Base-by-base conservation (phyloP, 2,329 filamentous ascomycete genomes). In the Apiospora marii region DNA sequence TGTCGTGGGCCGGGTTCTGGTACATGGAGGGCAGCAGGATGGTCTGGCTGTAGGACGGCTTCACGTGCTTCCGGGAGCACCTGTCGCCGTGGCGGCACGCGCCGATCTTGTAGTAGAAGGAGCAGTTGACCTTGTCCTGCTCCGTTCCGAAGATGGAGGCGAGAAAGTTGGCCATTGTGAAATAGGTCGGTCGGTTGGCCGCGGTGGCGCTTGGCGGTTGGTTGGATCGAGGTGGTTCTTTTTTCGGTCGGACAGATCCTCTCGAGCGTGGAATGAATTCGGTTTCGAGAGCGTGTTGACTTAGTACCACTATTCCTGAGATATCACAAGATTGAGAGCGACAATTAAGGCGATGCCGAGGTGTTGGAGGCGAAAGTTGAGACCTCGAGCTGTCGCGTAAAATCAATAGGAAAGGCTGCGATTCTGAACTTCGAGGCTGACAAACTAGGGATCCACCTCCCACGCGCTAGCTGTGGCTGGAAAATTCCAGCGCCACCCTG, bases 41-140 rank as follows among this genome's bases (percentile, higher is more conserved):
- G 27, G 96, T 99, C 85, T 99, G 96, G 75, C 91, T 93, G 90
- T 99, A 99, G 30, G 95, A 98, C 0, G 96, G 96, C 87, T 99
- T 99, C 87, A 99, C 96, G 85, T 99, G 96, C 85, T 99, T 99
- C 79, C 96, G 92, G 74, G 94, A 97, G 89, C 96, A 99, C 81
- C 96, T 94, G 86, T 99, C 96, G 82, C 96, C 96, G 88, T 99
- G 96, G 75, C 96, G 93, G 88, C 96, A 99, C 71, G 96, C 96
- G 83, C 96, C 96, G 84, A 99, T 99, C 88, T 99, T 99, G 93
- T 98, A 95, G 91, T 99, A 99, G 91, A 99, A 99, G 72, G 93
- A 96, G 90, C 96, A 98, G 90, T 98, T 98, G 87, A 98, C 95
- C 83, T 96, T 99, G 92, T 99, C 96, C 85, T 98, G 96, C 89